phyloP scores from a whole-genome alignment of 1,284 basidiomycete genomes.

The Cutaneotrichosporon cutaneum region DNA sequence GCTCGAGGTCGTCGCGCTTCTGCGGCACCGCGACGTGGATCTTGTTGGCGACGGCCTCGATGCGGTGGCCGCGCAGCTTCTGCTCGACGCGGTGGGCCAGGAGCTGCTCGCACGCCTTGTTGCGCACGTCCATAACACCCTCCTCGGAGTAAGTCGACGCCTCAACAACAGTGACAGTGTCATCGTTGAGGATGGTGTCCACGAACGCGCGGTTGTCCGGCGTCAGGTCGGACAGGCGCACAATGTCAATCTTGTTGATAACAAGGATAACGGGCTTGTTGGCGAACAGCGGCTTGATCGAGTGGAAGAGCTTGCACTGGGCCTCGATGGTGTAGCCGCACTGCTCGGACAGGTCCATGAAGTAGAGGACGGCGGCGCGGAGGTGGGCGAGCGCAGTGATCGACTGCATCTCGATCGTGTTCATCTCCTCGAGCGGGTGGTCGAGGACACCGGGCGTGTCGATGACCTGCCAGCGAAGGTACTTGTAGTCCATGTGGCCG shows the following conservation, averaged over 20 bases:
- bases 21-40: constrained; percentile 90
- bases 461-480: constrained; percentile 96
- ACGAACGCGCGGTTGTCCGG: constrained; percentile 73
- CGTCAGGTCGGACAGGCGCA: constrained; percentile 74
- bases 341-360: constrained; percentile 95
- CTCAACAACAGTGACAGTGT: constrained; percentile 71
- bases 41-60: constrained; percentile 85
- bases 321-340: constrained; percentile 94
- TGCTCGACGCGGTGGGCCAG: constrained; percentile 87
- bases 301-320: constrained; percentile 94
- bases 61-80: constrained; percentile 89
- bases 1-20: constrained; percentile 77
- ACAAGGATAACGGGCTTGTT: constrained; percentile 89
- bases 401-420: constrained; percentile 98
- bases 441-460: constrained; percentile 85
- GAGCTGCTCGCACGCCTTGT: constrained; percentile 85
- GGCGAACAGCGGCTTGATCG: constrained; percentile 91
- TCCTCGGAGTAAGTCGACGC: constrained; percentile 92
- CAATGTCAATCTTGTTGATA: constrained; percentile 94
- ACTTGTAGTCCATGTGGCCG: constrained; percentile 95
- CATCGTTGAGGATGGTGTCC: constrained; percentile 75
- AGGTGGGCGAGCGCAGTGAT: constrained; percentile 94
- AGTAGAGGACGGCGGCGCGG: constrained; percentile 87
- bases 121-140: constrained; percentile 91
- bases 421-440: constrained; percentile 96